Evolutionary conservation across 2,329 filamentous ascomycete genomes (phyloP).

Genomic region (Plectosphaerella sp.): DNA sequence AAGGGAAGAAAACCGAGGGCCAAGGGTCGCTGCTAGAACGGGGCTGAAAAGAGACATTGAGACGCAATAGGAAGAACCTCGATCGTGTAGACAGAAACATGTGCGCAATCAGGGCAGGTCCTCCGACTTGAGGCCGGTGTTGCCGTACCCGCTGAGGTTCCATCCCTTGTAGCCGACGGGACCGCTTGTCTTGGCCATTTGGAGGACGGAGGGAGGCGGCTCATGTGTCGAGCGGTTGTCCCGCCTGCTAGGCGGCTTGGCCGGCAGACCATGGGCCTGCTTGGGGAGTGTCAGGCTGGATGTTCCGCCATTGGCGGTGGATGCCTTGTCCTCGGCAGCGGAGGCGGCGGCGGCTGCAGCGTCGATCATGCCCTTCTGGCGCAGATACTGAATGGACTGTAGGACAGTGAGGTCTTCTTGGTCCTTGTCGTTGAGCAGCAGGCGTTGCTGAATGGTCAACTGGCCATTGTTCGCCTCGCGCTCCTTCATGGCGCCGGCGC

Average conservation of each 20-base stretch:
- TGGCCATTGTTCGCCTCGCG: constrained; percentile 61
- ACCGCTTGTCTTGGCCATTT: constrained; percentile 13
- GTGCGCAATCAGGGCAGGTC: constrained; percentile 16
- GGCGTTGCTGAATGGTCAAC: constrained; percentile 61
- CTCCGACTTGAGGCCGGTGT: constrained; percentile 29
- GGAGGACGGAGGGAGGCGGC: constrained; percentile 22
- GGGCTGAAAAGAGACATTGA: too few species aligned
- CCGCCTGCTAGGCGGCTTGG: constrained; percentile 16
- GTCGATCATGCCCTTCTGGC: constrained; percentile 51
- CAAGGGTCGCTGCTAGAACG: too few species aligned
- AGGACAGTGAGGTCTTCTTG: constrained; percentile 64
- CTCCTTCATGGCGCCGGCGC: constrained; percentile 59
- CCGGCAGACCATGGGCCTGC: constrained; percentile 8
- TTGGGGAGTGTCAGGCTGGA: not conserved
- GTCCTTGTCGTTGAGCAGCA: constrained; percentile 64
- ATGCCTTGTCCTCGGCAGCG: constrained; percentile 2
- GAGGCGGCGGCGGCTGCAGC: not conserved
- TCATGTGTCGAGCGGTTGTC: constrained; percentile 25
- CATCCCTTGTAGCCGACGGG: constrained; percentile 30
- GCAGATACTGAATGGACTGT: constrained; percentile 61
- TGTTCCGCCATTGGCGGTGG: constrained; percentile 6
- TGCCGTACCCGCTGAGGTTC: constrained; percentile 35
- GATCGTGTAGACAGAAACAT: too few species aligned
- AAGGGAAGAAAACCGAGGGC: too few species aligned
- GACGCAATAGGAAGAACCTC: too few species aligned